Base-by-base conservation (phyloP, 768 basidiomycete genomes). In the Phlebiopsis flavidoalba region DNA sequence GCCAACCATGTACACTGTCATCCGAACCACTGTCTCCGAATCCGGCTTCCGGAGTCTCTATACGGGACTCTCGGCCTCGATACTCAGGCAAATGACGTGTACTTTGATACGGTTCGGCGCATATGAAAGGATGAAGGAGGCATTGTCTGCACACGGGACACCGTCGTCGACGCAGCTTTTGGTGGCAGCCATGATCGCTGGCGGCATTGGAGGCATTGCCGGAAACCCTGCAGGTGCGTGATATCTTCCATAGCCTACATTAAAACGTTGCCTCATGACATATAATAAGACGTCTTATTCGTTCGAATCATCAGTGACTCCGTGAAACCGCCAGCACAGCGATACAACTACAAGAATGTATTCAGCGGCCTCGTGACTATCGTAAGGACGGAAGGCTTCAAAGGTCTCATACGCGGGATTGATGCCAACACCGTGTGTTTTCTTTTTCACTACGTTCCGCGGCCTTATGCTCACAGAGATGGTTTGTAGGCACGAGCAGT, bases 291-390 rank as follows among this genome's bases (percentile, higher is more conserved):
- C 71, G 85, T 92, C 57, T 66, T 91, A 8, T 76, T 93, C 48
- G 86, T 92, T 14, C 79, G 93, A 56, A 96, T 96, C 93, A 93
- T 92, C 22, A 93, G 89, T 64, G 93, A 96, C 71, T 80, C 83
- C 5, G 78, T 87, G 31, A 84, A 89, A 64, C 86, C 89, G 17
- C 83, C 86, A 31, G 87, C 88, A 60, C 80, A 86, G 65, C 80
- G 86, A 58, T 92, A 89, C 67, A 81, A 85, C 50, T 96, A 96
- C 72, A 77, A 80, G 21, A 92, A 94, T 70, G 91, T 85, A 17
- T 63, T 93, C 17, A 78, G 80, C 53, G 93, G 93, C 7, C 74
- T 95, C n/a, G 63, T 82, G 6, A 77, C 70, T 63, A 79, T 95
- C 50, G 74, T 89, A 8, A 81, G 76, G 63, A 80, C 82, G 53